Percentiles rank a stretch among this genome's conserved stretches.
Conservation (phyloP, 345 rosid species). For the Pistacia vera region DNA sequence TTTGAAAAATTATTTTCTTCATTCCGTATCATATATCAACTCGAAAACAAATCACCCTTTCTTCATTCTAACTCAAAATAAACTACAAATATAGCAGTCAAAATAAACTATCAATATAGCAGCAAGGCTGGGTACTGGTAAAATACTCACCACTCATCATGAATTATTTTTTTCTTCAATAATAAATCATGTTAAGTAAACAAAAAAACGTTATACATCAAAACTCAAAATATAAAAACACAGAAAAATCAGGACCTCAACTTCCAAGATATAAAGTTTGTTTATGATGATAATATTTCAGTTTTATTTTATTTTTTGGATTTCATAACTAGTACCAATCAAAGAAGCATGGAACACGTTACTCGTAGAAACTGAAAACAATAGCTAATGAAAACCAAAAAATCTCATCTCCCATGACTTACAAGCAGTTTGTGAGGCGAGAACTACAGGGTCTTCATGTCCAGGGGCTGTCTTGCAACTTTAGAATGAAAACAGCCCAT, state of each 20-base stretch:
- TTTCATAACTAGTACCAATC: not conserved
- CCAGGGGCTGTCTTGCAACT: slow-evolving; percentile 72
- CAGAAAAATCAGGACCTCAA: not conserved
- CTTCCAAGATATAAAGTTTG: slow-evolving; percentile 1
- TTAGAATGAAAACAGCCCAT: slow-evolving; percentile 98
- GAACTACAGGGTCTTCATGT: slow-evolving; percentile 80
- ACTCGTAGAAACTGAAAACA: not conserved
- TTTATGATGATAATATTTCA: not conserved
- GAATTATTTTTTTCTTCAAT: not conserved
- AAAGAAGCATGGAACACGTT: not conserved
- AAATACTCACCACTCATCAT: not conserved
- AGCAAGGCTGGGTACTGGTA: not conserved
- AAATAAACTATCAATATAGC: not conserved
- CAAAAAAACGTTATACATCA: not conserved
- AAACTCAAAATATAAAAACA: not conserved
- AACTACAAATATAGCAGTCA: no score
- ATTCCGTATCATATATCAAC: not conserved
- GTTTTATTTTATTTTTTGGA: not conserved
- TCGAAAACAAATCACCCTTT: not conserved
- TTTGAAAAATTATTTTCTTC: not conserved
- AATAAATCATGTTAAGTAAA: not conserved
- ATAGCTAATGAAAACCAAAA: not conserved
- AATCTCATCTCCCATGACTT: slow-evolving; percentile 34
- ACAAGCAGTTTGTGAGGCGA: slow-evolving; percentile 97
- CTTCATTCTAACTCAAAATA: not conserved